phyloP scores from a whole-genome alignment of 192 early-diverging fungal species.

The Mortierella antarctica region DNA sequence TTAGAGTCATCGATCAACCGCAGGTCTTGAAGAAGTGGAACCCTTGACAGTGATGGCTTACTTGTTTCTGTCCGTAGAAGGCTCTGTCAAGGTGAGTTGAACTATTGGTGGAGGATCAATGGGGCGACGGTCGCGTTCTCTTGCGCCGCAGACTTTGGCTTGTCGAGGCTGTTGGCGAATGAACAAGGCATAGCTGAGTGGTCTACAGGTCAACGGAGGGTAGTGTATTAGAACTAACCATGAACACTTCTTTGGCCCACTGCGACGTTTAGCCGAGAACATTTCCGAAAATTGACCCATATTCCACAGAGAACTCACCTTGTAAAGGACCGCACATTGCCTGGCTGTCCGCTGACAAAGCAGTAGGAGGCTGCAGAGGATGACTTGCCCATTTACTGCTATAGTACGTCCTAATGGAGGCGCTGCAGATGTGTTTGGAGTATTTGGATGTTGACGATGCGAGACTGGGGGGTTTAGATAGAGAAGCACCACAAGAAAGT shows the following conservation, averaged over 20 bases:
- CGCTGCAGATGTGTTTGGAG: slow-evolving; percentile 7
- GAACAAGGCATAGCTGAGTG: slow-evolving; percentile 60
- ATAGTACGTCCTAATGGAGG: slow-evolving; percentile 38
- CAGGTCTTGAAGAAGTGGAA: too few relatives aligned
- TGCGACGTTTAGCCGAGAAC: slow-evolving; percentile 14
- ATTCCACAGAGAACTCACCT: slow-evolving; percentile 19
- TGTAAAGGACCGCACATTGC: slow-evolving; percentile 10
- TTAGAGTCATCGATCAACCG: too few relatives aligned
- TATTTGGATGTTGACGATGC: too few relatives aligned
- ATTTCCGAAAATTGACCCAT: not conserved
- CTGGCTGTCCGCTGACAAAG: slow-evolving; percentile 47
- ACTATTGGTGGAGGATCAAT: slow-evolving; percentile 85
- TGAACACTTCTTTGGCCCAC: not conserved
- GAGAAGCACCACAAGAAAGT: too few relatives aligned
- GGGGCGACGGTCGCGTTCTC: slow-evolving; percentile 87
- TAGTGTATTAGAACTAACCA: not conserved
- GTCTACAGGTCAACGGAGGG: slow-evolving; percentile 9
- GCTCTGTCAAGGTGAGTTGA: slow-evolving; percentile 56
- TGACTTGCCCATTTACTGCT: slow-evolving; percentile 47
- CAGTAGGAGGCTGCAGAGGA: slow-evolving; percentile 32
- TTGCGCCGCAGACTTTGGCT: slow-evolving; percentile 90
- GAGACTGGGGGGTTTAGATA: too few relatives aligned
- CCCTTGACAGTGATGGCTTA: not conserved
- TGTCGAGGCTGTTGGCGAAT: slow-evolving; percentile 88
- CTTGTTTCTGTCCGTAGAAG: slow-evolving; percentile 38